Base-by-base conservation (phyloP, 2,329 filamentous ascomycete species). In the Exophiala lecanii-corni region DNA sequence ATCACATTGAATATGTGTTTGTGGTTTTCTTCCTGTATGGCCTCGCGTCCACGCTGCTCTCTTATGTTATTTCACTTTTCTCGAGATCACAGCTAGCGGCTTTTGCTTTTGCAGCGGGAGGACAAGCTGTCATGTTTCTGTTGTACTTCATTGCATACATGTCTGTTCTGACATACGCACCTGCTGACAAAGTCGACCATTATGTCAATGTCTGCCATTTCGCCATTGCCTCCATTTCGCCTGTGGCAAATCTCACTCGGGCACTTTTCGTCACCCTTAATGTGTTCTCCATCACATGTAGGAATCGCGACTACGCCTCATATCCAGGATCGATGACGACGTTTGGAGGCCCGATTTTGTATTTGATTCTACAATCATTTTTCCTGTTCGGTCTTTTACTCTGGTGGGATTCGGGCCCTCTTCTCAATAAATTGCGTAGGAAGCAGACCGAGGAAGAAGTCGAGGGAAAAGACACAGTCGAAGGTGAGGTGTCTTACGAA, bases 301-400 rank as follows among this genome's bases (percentile, higher is more conserved):
- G 66, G 26, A 73, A 78, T 21, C 81, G 75, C 18, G 69, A 77
- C 15, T 65, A 89, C 15, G 78, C 81, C 1, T 68, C 72, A 1
- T 82, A 86, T 51, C 86, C 89, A 0, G 84, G 79, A 5, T 78
- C 74, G 3, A 78, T 95, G 21, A 73, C 74, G 1, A 76, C 83
- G 19, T 96, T 89, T 55, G 89, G 89, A 20, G 86, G 86, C 0
- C 87, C 88, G 0, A 91, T 95, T 25, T 63, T 92, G 0, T 95
- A 94, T 61, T 75, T 95, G 2, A 74, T 87, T 37, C 36, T 89
- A 0, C 89, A 96, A 59, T 78, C 79, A 0, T 61, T 86, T 17
- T 46, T 86, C 12, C 70, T 92, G 1, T 89, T 94, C 53, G 69
- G 73, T 0, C 63, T 89, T 10, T 71, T 96, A 0, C 71, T 95